Evolutionary conservation across 176 grass and related monocot genomes (phyloP), one percentile per base, ranked within the genome.

Genomic region (Sorghum bicolor): DNA sequence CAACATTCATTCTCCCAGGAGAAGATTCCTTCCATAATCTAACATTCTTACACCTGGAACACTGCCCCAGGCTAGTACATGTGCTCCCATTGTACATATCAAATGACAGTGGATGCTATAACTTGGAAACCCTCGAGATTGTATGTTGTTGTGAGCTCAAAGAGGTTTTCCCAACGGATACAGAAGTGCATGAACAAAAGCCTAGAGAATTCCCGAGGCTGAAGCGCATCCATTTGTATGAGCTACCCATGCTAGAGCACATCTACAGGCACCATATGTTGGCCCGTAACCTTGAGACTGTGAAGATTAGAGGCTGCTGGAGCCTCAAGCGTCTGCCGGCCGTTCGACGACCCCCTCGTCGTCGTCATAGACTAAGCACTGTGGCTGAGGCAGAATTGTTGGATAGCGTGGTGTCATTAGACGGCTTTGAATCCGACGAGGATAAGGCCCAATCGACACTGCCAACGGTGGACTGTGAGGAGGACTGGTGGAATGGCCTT

Each of bases 91-190:
- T 83, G 14, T 10, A 5, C 34, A 0, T 0, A 0, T 12, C 2
- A 1, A n/a, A 40, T 0, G 5, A 0, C 1, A 9, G 2, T 2
- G 63, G 4, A 32, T 73, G 6, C 1, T 0, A 2, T 15, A 0
- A 1, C 2, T 28, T 82, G 38, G 6, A 25, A 17, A 44, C 52
- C 38, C 53, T 82, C 1, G 26, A 83, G 26, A 73, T 82, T 1
- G 53, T 73, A 17, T 63, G 69, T 1, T 82, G 80, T 9, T 37
- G 68, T 0, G 12, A 62, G 3, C 41, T 66, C 5, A 12, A 0
- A 4, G 40, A 66, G 40, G 31, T 83, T 8, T 75, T 83, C 6
- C 26, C 25, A 31, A 30, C 33, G 5, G 22, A 29, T 1, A 0
- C 10, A 3, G 2, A 0, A 17, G 7, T 2, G 11, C 13, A 47